These are phyloP conservation scores for Yamadazyma dendronema DNA, from an alignment of 1,139 yeast genomes.

Conservation along the genomic window DNA sequence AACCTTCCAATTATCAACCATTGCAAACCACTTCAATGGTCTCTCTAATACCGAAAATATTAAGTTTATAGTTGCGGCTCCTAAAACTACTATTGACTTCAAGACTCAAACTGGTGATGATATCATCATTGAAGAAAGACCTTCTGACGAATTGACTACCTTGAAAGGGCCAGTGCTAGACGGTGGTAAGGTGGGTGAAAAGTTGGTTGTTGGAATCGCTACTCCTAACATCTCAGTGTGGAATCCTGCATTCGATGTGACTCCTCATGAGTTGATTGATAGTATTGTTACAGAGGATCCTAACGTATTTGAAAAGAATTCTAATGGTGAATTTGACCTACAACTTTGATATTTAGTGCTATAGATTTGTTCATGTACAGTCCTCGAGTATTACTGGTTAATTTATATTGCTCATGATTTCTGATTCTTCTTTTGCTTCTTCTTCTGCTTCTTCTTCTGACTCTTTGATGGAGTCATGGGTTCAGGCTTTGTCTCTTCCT, in stretches of 20 bases:
- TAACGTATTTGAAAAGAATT: slow-evolving; percentile 49
- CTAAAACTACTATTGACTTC: slow-evolving; percentile 83
- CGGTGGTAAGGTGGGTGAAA: slow-evolving; percentile 42
- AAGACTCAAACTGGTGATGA: slow-evolving; percentile 64
- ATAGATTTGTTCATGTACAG: slow-evolving; percentile 3
- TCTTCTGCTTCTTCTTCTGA: neutral
- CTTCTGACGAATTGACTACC: slow-evolving; percentile 72
- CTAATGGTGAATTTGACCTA: slow-evolving; percentile 27
- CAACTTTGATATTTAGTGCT: neutral
- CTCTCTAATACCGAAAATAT: slow-evolving; percentile 48
- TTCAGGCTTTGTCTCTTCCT: no score
- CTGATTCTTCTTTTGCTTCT: neutral
- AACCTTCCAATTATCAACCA: slow-evolving; percentile 83
- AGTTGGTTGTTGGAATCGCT: slow-evolving; percentile 67
- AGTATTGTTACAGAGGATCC: slow-evolving; percentile 81
- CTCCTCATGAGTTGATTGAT: slow-evolving; percentile 79
- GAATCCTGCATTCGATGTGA: slow-evolving; percentile 96
- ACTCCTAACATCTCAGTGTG: slow-evolving; percentile 85
- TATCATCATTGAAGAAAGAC: slow-evolving; percentile 86
- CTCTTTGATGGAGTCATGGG: no score
- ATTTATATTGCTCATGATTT: no score
- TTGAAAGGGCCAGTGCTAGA: slow-evolving; percentile 61
- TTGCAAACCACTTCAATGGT: slow-evolving; percentile 44
- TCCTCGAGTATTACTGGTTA: slow-evolving; percentile 3
- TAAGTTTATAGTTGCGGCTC: slow-evolving; percentile 91